Conservation (phyloP, 2,329 filamentous ascomycete species). For the Clonostachys solani region DNA sequence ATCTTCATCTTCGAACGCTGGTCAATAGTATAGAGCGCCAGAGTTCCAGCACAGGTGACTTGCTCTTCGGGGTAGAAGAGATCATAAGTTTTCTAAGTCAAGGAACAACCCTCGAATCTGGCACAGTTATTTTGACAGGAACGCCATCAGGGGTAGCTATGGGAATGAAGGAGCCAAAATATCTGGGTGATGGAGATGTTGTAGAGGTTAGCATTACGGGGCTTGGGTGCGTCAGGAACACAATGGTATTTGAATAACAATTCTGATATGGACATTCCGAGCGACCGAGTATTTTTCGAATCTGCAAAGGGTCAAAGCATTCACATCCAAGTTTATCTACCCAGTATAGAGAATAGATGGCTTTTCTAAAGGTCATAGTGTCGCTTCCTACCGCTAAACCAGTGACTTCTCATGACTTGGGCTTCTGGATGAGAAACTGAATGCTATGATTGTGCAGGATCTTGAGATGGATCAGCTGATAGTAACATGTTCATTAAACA, state of each 20-base stretch:
- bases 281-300: too few relatives aligned
- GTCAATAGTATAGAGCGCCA: slow-evolving; percentile 49
- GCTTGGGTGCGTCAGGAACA: slow-evolving; percentile 25
- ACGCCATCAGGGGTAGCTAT: slow-evolving; percentile 43
- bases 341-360: too few relatives aligned
- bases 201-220: slow-evolving; percentile 35
- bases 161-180: slow-evolving; percentile 34
- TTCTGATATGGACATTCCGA: too few relatives aligned
- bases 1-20: slow-evolving; percentile 23
- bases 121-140: slow-evolving; percentile 45
- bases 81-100: slow-evolving; percentile 41
- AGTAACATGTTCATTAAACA: too few relatives aligned
- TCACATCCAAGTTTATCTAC: too few relatives aligned
- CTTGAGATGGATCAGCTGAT: too few relatives aligned
- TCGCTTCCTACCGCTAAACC: too few relatives aligned
- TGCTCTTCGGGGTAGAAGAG: slow-evolving; percentile 43
- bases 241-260: slow-evolving; percentile 26
- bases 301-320: too few relatives aligned
- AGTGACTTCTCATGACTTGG: too few relatives aligned
- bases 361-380: too few relatives aligned
- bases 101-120: slow-evolving; percentile 43
- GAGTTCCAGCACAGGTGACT: slow-evolving; percentile 36
- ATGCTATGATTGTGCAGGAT: too few relatives aligned
- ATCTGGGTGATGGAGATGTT: slow-evolving; percentile 34
- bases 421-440: too few relatives aligned